Evolutionary conservation across 2,329 filamentous ascomycete genomes (phyloP).

Genomic region (Albifimbria verrucaria): DNA sequence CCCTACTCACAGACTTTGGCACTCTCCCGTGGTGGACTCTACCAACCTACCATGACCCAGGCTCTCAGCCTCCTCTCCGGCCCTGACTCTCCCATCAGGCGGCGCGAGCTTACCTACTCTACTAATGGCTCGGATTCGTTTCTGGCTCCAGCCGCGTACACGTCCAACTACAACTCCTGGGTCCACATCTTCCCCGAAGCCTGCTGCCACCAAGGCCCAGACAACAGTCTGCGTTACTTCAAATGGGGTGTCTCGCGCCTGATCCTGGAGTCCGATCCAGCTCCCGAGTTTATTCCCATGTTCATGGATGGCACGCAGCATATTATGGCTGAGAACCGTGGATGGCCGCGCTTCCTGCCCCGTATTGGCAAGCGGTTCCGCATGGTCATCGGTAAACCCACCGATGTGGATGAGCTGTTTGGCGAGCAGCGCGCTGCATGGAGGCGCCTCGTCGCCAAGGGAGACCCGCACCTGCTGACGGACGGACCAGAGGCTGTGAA

Average conservation of each 20-base stretch:
- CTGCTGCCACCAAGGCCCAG: slow-evolving; percentile 82
- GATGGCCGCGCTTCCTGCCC: slow-evolving; percentile 78
- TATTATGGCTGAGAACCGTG: slow-evolving; percentile 81
- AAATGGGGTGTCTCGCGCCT: slow-evolving; percentile 94
- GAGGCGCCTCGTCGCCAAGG: slow-evolving; percentile 57
- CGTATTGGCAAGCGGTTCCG: slow-evolving; percentile 67
- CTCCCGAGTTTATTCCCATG: slow-evolving; percentile 87
- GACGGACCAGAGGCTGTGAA: slow-evolving; percentile 62
- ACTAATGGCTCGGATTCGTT: slow-evolving; percentile 66
- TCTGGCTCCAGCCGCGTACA: slow-evolving; percentile 68
- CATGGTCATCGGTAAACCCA: slow-evolving; percentile 74
- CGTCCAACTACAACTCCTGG: slow-evolving; percentile 72
- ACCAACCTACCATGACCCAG: slow-evolving; percentile 84
- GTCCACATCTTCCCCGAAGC: slow-evolving; percentile 96
- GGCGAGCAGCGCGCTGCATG: slow-evolving; percentile 73
- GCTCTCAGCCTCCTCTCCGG: slow-evolving; percentile 78
- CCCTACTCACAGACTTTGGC: slow-evolving; percentile 76
- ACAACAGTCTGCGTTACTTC: slow-evolving; percentile 86
- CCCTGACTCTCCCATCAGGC: slow-evolving; percentile 45
- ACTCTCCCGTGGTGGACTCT: slow-evolving; percentile 82
- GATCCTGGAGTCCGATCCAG: slow-evolving; percentile 83
- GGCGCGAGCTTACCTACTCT: slow-evolving; percentile 48
- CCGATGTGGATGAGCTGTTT: slow-evolving; percentile 73
- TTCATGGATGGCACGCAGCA: slow-evolving; percentile 89
- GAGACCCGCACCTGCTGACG: slow-evolving; percentile 45